A percentile compares a stretch with the other conserved stretches of the same genome.
Conservation (phyloP, 2,329 filamentous ascomycete genomes). For the Pseudogymnoascus sp. region DNA sequence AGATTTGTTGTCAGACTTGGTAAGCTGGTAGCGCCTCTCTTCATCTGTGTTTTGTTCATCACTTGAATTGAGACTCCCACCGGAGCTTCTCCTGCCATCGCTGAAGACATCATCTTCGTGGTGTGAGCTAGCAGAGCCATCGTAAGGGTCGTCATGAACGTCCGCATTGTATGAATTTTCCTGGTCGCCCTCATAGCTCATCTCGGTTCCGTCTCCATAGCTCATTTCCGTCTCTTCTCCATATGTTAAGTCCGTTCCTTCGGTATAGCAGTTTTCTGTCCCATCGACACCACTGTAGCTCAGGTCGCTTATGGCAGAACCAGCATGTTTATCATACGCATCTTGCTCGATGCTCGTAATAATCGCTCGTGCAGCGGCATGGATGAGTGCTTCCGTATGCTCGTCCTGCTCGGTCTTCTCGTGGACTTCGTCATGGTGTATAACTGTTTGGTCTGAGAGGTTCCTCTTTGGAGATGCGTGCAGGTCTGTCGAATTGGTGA, state of each 20-base stretch:
- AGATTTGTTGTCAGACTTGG: not conserved
- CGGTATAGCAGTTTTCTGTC: slow-evolving; percentile 10
- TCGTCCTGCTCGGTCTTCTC: slow-evolving; percentile 21
- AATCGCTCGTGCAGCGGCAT: slow-evolving; percentile 45
- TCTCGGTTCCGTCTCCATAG: slow-evolving; percentile 20
- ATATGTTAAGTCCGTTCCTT: slow-evolving; percentile 25
- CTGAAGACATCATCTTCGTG: slow-evolving; percentile 31
- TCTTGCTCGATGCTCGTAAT: slow-evolving; percentile 40
- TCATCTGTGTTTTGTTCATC: slow-evolving; percentile 23
- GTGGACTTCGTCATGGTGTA: slow-evolving; percentile 16
- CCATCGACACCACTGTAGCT: slow-evolving; percentile 26
- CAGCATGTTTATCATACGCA: slow-evolving; percentile 23
- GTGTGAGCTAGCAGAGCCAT: slow-evolving; percentile 17
- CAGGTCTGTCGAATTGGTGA: slow-evolving; percentile 18
- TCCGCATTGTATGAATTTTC: slow-evolving; percentile 20
- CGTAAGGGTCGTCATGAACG: slow-evolving; percentile 24
- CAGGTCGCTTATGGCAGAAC: slow-evolving; percentile 29
- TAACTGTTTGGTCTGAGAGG: slow-evolving; percentile 19
- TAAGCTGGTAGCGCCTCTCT: not conserved
- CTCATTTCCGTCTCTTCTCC: slow-evolving; percentile 19
- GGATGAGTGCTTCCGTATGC: slow-evolving; percentile 44
- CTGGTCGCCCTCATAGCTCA: slow-evolving; percentile 15
- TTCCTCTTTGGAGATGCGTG: slow-evolving; percentile 11
- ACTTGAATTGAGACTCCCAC: slow-evolving; percentile 24
- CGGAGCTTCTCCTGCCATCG: slow-evolving; percentile 15